Evolutionary conservation across 768 basidiomycete genomes (phyloP).

Genomic region (Thelephora aurantiotincta): DNA sequence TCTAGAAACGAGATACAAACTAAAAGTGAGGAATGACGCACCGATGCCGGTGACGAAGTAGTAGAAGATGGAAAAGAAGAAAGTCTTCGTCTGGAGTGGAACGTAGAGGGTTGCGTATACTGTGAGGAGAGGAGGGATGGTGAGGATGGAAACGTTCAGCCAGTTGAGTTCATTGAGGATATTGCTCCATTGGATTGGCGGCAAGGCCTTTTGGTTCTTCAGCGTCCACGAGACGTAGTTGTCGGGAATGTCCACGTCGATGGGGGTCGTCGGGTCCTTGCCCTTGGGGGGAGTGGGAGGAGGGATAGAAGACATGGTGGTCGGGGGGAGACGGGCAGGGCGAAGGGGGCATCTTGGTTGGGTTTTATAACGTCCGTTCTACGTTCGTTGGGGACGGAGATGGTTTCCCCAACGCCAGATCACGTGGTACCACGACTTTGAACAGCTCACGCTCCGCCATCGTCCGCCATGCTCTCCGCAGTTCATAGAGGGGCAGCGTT

Average conservation of each 20-base stretch:
- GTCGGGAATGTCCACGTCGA: conserved; percentile 31
- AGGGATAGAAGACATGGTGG: conserved; percentile 18
- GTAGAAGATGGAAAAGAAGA: conserved; percentile 49
- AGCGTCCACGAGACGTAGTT: conserved; percentile 45
- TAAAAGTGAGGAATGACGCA: conserved; percentile 23
- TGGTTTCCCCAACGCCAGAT: background rate
- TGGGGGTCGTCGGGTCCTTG: conserved; percentile 11
- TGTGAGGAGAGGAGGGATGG: conserved; percentile 59
- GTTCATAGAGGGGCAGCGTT: conserved; percentile 63
- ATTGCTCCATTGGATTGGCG: conserved; percentile 32
- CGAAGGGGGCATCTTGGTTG: background rate
- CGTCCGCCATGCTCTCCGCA: conserved; percentile 24
- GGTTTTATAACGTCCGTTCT: background rate
- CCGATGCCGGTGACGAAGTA: conserved; percentile 78
- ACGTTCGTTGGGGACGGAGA: background rate
- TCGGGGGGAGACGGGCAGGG: conserved; percentile 7
- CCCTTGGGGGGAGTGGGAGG: conserved; percentile 12
- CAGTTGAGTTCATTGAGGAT: conserved; percentile 49
- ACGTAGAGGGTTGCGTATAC: conserved; percentile 59
- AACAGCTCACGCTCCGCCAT: background rate
- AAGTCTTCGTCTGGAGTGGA: conserved; percentile 58
- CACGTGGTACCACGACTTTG: background rate
- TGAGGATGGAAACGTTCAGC: conserved; percentile 56
- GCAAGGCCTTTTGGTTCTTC: conserved; percentile 31
- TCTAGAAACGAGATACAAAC: conserved; percentile 16